Evolutionary conservation across 1,139 yeast genomes (phyloP).

Genomic region (Geotrichum australiense): DNA sequence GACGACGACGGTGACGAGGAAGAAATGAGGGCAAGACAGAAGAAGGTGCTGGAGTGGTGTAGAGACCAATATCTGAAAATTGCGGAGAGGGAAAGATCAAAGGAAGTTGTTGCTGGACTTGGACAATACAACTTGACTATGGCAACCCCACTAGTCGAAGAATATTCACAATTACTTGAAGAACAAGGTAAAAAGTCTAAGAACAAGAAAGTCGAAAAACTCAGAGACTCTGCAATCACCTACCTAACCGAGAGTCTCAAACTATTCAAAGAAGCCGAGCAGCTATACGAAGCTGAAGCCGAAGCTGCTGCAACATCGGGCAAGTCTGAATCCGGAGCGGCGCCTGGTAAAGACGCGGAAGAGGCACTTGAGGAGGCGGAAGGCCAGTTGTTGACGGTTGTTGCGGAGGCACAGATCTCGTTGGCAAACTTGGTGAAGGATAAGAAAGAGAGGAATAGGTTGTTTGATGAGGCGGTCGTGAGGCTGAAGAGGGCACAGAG

Average conservation of each 20-base stretch:
- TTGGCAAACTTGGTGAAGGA: conserved; percentile 37
- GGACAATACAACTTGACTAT: conserved; percentile 32
- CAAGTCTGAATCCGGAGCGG: too few species aligned
- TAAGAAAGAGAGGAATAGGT: conserved; percentile 48
- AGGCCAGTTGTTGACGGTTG: conserved; percentile 70
- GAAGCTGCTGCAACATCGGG: too few species aligned
- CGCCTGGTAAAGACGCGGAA: too few species aligned
- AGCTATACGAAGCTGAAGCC: conserved; percentile 41
- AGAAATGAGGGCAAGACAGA: conserved; percentile 23
- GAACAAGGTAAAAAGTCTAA: conserved; percentile 29
- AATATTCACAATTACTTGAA: conserved; percentile 37
- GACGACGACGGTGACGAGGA: conserved; percentile 55
- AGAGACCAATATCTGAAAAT: conserved; percentile 21
- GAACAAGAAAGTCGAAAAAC: conserved; percentile 33
- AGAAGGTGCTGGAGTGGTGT: conserved; percentile 22
- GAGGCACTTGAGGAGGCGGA: conserved; percentile 57
- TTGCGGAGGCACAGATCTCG: conserved; percentile 61
- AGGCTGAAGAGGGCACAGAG: conserved; percentile 32
- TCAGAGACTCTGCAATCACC: conserved; percentile 46
- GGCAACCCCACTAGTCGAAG: conserved; percentile 32
- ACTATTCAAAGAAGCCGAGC: conserved; percentile 56
- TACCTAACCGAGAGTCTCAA: conserved; percentile 51
- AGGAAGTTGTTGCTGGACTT: conserved; percentile 30
- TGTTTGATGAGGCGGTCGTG: conserved; percentile 56
- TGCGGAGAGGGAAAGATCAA: conserved; percentile 24